These are phyloP conservation scores for Teratosphaeria epicoccoides DNA, from an alignment of 2,329 filamentous ascomycete genomes.

Conservation along the genomic window DNA sequence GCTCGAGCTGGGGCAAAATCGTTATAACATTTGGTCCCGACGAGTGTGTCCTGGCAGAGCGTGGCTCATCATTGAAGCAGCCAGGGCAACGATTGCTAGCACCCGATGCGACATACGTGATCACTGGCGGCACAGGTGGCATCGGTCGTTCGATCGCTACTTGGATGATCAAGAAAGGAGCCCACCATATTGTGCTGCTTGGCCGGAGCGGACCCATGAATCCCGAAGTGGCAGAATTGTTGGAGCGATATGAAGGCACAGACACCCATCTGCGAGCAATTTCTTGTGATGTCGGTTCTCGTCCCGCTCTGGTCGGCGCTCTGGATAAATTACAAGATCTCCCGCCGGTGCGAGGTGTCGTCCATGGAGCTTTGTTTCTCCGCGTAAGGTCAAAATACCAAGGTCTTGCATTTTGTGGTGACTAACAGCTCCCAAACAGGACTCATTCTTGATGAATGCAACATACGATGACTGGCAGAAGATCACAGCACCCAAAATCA, in stretches of 20 bases:
- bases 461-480: not conserved
- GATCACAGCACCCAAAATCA: not conserved
- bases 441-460: not conserved
- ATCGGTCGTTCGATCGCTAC: not conserved
- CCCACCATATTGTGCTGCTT: not conserved
- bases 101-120: not conserved
- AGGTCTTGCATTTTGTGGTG: not conserved
- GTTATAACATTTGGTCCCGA: too few relatives aligned
- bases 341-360: not conserved
- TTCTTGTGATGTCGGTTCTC: not conserved
- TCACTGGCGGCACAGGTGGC: slow-evolving; percentile 2
- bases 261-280: not conserved
- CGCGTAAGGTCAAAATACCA: not conserved
- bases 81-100: not conserved
- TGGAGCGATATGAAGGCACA: not conserved
- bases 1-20: too few relatives aligned
- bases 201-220: not conserved
- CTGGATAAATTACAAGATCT: not conserved
- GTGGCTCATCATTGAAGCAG: not conserved
- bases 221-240: too few relatives aligned
- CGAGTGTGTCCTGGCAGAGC: not conserved
- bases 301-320: not conserved
- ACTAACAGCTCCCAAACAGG: not conserved
- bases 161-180: not conserved
- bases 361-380: not conserved